These are phyloP conservation scores for Coniochaeta sp. DNA, from an alignment of 2,329 filamentous ascomycete genomes.

Conservation along the genomic window DNA sequence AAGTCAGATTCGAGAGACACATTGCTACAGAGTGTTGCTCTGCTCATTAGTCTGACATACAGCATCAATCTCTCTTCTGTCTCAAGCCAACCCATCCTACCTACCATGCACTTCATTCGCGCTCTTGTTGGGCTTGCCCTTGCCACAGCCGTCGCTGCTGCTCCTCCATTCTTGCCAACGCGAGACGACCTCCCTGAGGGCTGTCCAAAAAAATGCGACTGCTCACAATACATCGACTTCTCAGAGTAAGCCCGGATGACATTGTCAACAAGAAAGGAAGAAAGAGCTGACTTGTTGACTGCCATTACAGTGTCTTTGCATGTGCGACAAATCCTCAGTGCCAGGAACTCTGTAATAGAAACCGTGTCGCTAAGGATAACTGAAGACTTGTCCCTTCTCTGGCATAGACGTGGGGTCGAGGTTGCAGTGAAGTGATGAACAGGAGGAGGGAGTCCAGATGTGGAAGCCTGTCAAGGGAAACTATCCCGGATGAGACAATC, in stretches of 20 bases:
- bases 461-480: neutral
- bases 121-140: neutral
- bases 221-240: neutral
- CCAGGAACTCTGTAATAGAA: neutral
- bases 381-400: neutral
- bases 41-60: too few relatives aligned
- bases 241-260: neutral
- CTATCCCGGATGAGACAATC: neutral
- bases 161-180: neutral
- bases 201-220: neutral
- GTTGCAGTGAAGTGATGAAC: neutral
- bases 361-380: neutral
- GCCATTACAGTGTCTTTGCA: neutral
- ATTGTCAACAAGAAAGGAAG: neutral
- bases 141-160: neutral
- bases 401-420: neutral
- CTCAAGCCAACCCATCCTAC: neutral
- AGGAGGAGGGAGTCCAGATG: neutral
- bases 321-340: neutral
- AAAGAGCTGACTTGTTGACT: neutral
- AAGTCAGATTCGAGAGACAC: neutral
- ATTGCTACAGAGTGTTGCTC: too few relatives aligned
- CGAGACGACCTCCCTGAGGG: neutral
- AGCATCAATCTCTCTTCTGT: too few relatives aligned
- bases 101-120: neutral